Evolutionary conservation across 129 eudicot genomes (phyloP).

Genomic region (Artemisia argyi): DNA sequence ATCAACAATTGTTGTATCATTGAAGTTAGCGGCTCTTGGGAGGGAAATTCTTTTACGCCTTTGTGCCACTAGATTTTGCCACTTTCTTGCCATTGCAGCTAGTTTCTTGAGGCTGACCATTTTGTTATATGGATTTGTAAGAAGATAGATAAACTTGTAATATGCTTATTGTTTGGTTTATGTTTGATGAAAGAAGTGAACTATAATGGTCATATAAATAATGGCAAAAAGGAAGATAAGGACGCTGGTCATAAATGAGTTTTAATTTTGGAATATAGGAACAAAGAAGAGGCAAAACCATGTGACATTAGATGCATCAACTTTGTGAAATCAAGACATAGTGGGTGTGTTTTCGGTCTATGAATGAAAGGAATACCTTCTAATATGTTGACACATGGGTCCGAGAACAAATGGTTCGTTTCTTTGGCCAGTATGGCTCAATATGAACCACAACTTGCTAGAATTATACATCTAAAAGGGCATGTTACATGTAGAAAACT

Average conservation of each 20-base stretch:
- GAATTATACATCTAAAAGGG: not conserved
- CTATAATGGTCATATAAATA: not conserved
- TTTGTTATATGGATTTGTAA: not conserved
- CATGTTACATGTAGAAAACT: not conserved
- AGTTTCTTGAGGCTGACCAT: slow-evolving; percentile 43
- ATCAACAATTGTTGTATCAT: slow-evolving; percentile 6
- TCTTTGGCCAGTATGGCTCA: not conserved
- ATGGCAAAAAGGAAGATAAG: not conserved
- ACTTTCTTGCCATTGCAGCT: slow-evolving; percentile 37
- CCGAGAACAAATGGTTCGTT: slow-evolving; percentile 22
- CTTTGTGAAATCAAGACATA: slow-evolving; percentile 8
- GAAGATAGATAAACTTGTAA: not conserved
- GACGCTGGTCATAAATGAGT: slow-evolving; percentile 4
- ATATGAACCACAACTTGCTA: slow-evolving; percentile 14
- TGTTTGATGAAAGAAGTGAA: slow-evolving; percentile 1
- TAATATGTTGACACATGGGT: slow-evolving; percentile 21
- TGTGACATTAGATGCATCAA: slow-evolving; percentile 14
- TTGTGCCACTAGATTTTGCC: slow-evolving; percentile 37
- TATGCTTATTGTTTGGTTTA: slow-evolving; percentile 13
- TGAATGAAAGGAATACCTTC: slow-evolving; percentile 15
- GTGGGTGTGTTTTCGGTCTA: slow-evolving; percentile 13
- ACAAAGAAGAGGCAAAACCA: slow-evolving; percentile 23
- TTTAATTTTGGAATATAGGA: slow-evolving; percentile 11
- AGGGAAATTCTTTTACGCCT: slow-evolving; percentile 28
- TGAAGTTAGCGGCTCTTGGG: not conserved